Evolutionary conservation across 306 rosid species (phyloP).

Genomic region (Inga leiocalycina): DNA sequence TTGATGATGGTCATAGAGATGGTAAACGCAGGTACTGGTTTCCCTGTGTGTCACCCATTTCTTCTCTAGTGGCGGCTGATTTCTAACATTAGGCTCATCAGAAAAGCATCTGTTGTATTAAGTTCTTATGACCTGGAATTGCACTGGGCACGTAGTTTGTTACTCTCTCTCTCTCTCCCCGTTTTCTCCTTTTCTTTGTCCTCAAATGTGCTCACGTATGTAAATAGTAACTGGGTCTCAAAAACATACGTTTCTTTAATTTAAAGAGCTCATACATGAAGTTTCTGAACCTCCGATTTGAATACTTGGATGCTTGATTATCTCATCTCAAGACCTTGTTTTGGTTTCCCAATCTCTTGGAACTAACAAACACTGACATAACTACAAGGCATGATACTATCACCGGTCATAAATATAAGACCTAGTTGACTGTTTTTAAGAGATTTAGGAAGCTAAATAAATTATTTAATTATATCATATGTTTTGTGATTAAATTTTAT

Average conservation of each 20-base stretch:
- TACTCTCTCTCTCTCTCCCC: not conserved
- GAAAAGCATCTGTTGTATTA: conserved; percentile 23
- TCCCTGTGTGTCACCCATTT: conserved; percentile 85
- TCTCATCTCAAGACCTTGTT: not conserved
- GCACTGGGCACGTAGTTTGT: not conserved
- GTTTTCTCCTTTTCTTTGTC: conserved; percentile 14
- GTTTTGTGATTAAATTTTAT: too few relatives aligned
- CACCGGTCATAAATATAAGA: too few relatives aligned
- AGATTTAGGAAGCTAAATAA: too few relatives aligned
- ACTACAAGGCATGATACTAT: not conserved
- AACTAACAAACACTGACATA: not conserved
- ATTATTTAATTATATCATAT: too few relatives aligned
- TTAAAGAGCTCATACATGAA: not conserved
- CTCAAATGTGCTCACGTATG: conserved; percentile 7
- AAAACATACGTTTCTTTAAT: not conserved
- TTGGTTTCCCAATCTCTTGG: not conserved
- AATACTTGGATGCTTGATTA: not conserved
- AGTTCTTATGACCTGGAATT: conserved; percentile 23
- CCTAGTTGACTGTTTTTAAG: too few relatives aligned
- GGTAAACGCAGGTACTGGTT: conserved; percentile 88
- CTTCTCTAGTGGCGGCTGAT: conserved; percentile 57
- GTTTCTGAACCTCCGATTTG: not conserved
- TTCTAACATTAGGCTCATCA: conserved; percentile 23
- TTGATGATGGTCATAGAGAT: conserved; percentile 96
- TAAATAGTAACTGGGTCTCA: not conserved